These are phyloP conservation scores for Daedaleopsis sinensis DNA, from an alignment of 768 basidiomycete species.

Conservation along the genomic window DNA sequence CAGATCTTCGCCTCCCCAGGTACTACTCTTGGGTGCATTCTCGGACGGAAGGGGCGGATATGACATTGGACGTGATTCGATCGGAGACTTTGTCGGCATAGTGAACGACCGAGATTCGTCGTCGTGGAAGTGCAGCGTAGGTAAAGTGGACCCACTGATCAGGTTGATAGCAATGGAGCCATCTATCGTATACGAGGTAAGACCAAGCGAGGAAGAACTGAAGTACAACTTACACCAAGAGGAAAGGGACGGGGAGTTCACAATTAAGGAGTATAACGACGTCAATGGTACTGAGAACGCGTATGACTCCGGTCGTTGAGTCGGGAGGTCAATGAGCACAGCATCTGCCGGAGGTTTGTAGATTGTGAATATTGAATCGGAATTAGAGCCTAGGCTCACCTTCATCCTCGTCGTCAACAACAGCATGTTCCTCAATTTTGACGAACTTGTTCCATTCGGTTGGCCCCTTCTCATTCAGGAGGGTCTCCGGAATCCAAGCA, in stretches of 20 bases:
- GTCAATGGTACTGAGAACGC: conserved; percentile 94
- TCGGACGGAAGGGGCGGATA: conserved; percentile 68
- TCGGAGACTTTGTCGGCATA: conserved; percentile 44
- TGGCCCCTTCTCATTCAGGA: conserved; percentile 80
- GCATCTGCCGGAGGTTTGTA: conserved; percentile 53
- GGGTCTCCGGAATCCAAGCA: conserved; percentile 90
- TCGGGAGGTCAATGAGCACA: conserved; percentile 84
- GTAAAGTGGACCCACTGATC: conserved; percentile 81
- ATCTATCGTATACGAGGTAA: conserved; percentile 47
- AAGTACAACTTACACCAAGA: conserved; percentile 68
- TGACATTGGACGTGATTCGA: conserved; percentile 36
- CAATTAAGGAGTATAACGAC: conserved; percentile 86
- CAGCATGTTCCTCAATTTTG: conserved; percentile 73
- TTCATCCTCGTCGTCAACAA: conserved; percentile 67
- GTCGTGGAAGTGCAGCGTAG: conserved; percentile 94
- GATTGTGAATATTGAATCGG: conserved; percentile 5
- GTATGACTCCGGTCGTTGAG: conserved; percentile 84
- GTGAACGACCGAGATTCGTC: conserved; percentile 89
- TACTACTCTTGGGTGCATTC: conserved; percentile 45
- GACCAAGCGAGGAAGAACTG: background rate
- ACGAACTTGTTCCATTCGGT: conserved; percentile 91
- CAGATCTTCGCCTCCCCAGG: conserved; percentile 90
- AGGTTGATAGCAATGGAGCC: conserved; percentile 90
- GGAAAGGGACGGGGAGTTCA: conserved; percentile 80
- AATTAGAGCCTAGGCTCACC: conserved; percentile 45